Evolutionary conservation across 371 early-diverging fungal genomes (phyloP), one percentile per base, ranked within the genome.

Genomic region (Furculomyces boomerangus): DNA sequence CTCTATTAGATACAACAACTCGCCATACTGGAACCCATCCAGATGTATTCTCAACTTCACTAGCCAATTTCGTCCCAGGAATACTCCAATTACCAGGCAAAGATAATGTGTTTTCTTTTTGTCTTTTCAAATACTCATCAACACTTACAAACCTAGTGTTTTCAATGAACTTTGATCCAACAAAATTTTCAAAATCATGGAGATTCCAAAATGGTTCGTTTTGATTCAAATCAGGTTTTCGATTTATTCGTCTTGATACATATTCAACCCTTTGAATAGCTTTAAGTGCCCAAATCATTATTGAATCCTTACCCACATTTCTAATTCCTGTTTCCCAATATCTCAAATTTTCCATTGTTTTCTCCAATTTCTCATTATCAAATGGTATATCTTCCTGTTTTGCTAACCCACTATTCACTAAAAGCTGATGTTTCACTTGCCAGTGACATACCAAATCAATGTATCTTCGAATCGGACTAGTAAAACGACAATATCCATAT

Each of bases 401-500:
- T 35, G 18, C 10, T 35, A 35, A 10, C 35, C 35, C 35, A 10
- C 35, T 18, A 35, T 35, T 18, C 18, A 61, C 60, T 27, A 65
- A 50, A 25, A 65, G 40, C 47, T 65, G 66, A 31, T 85, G 74
- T 66, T 95, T 91, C 32, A 96, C 65, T 60, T 92, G 86, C 88
- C 87, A 90, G 61, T 96, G 97, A 0, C 67, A 64, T 2, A 93
- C 57, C 67, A 93, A 67, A 61, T 96, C 97, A 50, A 74, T 58
- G 59, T 77, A 86, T 2, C 97, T 78, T 14, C 97, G 78, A 40
- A 96, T 68, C 1, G 97, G 97, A 13, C 86, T 86, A 1, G 97
- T 90, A 1, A 81, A 79, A 51, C 88, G 83, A 55, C 75, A 65
- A 60, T 96, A 96, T 1, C 92, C 93, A 50, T 45, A 59, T 65